Percentiles rank a stretch among this genome's conserved stretches.
Evolutionary conservation across 345 rosid genomes (phyloP).

Genomic region (Gossypium stocksii): DNA sequence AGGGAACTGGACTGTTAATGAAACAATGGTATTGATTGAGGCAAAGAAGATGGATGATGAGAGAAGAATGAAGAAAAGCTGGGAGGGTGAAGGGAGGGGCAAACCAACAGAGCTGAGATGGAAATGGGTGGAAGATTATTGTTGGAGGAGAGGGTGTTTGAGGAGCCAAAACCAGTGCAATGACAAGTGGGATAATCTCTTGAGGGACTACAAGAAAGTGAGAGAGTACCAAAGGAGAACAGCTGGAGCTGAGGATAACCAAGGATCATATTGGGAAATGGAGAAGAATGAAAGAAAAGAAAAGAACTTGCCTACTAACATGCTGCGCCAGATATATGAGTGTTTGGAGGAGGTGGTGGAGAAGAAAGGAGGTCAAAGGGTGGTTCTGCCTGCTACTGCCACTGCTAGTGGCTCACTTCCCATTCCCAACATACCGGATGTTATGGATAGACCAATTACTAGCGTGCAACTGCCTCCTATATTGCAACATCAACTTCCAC

Average conservation of each 20-base stretch:
- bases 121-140: slow-evolving; percentile 95
- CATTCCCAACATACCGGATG: too few species aligned
- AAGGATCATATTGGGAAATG: slow-evolving; percentile 65
- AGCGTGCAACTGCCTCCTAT: too few species aligned
- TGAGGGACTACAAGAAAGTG: slow-evolving; percentile 91
- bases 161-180: slow-evolving; percentile 95
- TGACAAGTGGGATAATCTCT: slow-evolving; percentile 94
- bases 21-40: slow-evolving; percentile 75
- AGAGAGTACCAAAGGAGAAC: slow-evolving; percentile 57
- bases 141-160: slow-evolving; percentile 68
- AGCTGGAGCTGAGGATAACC: slow-evolving; percentile 20
- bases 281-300: slow-evolving; percentile 80
- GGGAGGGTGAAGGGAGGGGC: slow-evolving; percentile 31
- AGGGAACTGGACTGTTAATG: slow-evolving; percentile 78
- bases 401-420: slow-evolving; percentile 3
- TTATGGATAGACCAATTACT: too few species aligned
- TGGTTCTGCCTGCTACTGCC: not conserved
- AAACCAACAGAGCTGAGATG: slow-evolving; percentile 78
- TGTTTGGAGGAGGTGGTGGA: slow-evolving; percentile 66
- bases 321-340: slow-evolving; percentile 61
- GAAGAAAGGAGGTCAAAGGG: slow-evolving; percentile 38
- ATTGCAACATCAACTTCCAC: slow-evolving; percentile 16
- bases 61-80: slow-evolving; percentile 62
- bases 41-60: slow-evolving; percentile 90
- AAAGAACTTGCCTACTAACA: slow-evolving; percentile 67